Percentiles rank a stretch among this genome's conserved stretches.
These are phyloP conservation scores for Plectosphaerella cucumerina DNA, from an alignment of 2,329 filamentous ascomycete species.

Conservation along the genomic window DNA sequence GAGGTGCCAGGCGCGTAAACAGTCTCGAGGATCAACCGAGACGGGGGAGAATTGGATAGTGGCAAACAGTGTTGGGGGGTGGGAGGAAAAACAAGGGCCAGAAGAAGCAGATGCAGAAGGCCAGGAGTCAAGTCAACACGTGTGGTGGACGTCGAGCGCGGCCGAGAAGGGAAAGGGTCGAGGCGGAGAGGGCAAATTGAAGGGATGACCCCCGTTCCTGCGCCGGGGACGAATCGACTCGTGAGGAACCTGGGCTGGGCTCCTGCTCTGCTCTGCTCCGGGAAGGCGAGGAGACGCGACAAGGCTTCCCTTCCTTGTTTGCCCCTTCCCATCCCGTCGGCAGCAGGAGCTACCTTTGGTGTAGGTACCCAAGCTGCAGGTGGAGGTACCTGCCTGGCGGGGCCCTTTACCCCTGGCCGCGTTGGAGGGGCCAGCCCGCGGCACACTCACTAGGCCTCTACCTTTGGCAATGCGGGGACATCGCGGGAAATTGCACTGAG, in stretches of 20 bases:
- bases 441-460: no score
- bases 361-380: no score
- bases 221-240: background rate
- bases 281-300: background rate
- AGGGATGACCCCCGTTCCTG: slow-evolving; percentile 4
- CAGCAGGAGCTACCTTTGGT: no score
- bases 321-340: no score
- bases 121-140: background rate
- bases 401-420: no score
- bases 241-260: no score
- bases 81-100: slow-evolving; percentile 1
- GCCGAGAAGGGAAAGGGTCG: slow-evolving; percentile 1
- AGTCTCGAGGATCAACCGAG: background rate
- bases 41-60: background rate
- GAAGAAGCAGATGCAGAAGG: background rate
- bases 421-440: no score
- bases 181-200: slow-evolving; percentile 4
- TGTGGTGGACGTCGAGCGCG: background rate
- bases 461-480: no score
- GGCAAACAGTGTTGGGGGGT: background rate
- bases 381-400: no score
- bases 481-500: no score
- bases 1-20: no score
- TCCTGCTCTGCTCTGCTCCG: background rate
- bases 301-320: background rate